A percentile compares a stretch with the other conserved stretches of the same genome.
These are phyloP conservation scores for Butyriboletus loyo DNA, from an alignment of 768 basidiomycete genomes.

Conservation along the genomic window DNA sequence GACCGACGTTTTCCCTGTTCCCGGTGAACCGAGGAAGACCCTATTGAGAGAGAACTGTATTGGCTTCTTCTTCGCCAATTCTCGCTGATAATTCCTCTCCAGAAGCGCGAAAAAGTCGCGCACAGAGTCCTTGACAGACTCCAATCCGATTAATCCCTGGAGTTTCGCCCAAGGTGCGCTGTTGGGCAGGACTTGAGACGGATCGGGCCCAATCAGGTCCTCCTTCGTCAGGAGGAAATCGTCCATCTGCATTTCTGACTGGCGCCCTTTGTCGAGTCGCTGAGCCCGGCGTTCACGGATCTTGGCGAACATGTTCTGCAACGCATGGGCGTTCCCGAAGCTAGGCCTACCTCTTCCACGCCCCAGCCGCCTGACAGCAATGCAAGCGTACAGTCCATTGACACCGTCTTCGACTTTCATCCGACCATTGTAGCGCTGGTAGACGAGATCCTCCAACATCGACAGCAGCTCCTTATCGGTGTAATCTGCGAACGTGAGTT, in stretches of 20 bases:
- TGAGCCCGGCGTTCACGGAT: conserved; percentile 53
- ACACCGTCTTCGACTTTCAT: conserved; percentile 59
- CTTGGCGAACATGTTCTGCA: conserved; percentile 48
- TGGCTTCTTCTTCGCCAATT: conserved; percentile 53
- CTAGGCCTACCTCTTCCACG: conserved; percentile 56
- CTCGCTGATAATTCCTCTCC: conserved; percentile 56
- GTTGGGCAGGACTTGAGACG: conserved; percentile 43
- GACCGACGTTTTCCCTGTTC: conserved; percentile 72
- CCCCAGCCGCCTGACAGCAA: conserved; percentile 59
- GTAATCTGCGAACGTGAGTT: conserved; percentile 62
- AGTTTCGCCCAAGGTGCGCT: conserved; percentile 53
- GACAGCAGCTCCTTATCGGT: conserved; percentile 50
- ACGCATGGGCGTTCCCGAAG: conserved; percentile 68
- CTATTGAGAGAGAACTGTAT: conserved; percentile 57
- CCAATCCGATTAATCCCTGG: conserved; percentile 52
- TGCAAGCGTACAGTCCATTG: conserved; percentile 53
- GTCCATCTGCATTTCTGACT: conserved; percentile 39
- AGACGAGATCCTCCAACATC: conserved; percentile 50
- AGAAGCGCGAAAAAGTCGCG: conserved; percentile 46
- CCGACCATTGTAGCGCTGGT: conserved; percentile 42
- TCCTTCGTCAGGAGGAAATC: conserved; percentile 52
- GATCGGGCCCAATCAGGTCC: conserved; percentile 67
- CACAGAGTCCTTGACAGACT: conserved; percentile 56
- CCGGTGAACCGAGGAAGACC: conserved; percentile 66
- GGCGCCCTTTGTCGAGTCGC: conserved; percentile 43